Evolutionary conservation across 1,139 yeast genomes (phyloP).

Genomic region (Casaregolazyma lundiana): DNA sequence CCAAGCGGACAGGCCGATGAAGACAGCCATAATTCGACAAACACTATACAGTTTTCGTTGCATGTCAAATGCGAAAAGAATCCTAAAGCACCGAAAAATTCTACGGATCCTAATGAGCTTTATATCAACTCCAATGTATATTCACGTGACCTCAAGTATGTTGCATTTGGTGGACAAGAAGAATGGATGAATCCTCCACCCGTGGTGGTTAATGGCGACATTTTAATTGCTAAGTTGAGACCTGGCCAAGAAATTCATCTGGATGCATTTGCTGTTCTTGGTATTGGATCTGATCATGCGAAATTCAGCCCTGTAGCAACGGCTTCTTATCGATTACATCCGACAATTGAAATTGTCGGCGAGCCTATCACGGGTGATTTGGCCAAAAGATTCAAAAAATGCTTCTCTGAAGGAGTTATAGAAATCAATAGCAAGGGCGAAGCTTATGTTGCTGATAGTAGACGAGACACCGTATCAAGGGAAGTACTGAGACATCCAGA

Average conservation of each 20-base stretch:
- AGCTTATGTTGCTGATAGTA: conserved; percentile 80
- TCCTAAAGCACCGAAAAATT: conserved; percentile 73
- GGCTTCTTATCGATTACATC: conserved; percentile 92
- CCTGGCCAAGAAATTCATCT: conserved; percentile 96
- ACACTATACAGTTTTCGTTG: conserved; percentile 78
- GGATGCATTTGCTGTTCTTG: conserved; percentile 85
- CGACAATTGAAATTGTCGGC: conserved; percentile 69
- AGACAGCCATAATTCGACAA: conserved; percentile 60
- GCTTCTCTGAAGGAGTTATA: conserved; percentile 92
- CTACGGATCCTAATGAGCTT: conserved; percentile 77
- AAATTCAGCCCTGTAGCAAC: conserved; percentile 96
- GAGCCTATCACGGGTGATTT: conserved; percentile 68
- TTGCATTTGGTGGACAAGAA: conserved; percentile 88
- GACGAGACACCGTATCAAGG: conserved; percentile 94
- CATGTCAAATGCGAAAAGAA: conserved; percentile 81
- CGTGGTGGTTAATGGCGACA: conserved; percentile 55
- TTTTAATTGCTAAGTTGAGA: conserved; percentile 82
- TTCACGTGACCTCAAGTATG: conserved; percentile 83
- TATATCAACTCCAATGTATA: conserved; percentile 82
- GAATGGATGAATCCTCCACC: conserved; percentile 64
- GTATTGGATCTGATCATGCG: conserved; percentile 93
- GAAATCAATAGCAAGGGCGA: conserved; percentile 63
- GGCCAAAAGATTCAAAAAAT: conserved; percentile 75
- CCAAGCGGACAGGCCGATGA: conserved; percentile 49
- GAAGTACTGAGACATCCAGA: conserved; percentile 93